Base-by-base conservation (phyloP, 306 rosid genomes). In the peach (Prunus persica) region DNA sequence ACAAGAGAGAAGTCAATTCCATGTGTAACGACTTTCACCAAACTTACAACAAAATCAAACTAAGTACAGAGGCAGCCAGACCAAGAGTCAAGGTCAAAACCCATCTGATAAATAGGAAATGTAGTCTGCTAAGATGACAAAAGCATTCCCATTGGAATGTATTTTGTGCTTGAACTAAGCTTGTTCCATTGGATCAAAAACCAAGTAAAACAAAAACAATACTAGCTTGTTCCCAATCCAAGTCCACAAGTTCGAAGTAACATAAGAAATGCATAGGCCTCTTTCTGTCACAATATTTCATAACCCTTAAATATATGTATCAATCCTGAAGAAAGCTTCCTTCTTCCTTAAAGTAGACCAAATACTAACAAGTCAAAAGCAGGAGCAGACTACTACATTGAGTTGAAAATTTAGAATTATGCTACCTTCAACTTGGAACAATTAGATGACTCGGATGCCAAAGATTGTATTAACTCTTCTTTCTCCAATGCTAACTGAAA, bases 401-500 rank as follows among this genome's bases (percentile, higher is more conserved):
- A 38, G 68, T 64, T 4, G 5, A 25, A 28, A 28, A 58, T 22
- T 16, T 65, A 68, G 19, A 81, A 30, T 25, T 43, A 66, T 8
- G 57, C 70, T 87, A 96, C 99, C 97, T 91, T 96, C 79, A 92
- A 79, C 84, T 84, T 87, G 72, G 93, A 91, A 80, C 88, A 87
- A 45, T 87, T 86, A 60, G 96, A 87, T 74, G 97, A 91, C 86
- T 92, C 93, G 2, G 88, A 87, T 69, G 88, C 81, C 90, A 91
- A 87, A 82, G 94, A 85, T 78, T 87, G 88, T 63, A 85, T 71
- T 82, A 96, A 78, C 81, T 91, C 99, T 78, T 92, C 97, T 77
- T 96, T 96, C 93, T 96, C 99, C 85, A 88, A 72, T 58, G 96
- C 81, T 78, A 96, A 83, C 99, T 96, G 85, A 88, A 87, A 32